Evolutionary conservation across 2,329 filamentous ascomycete genomes (phyloP), one percentile per base, ranked within the genome.

Genomic region (Sporothrix brasiliensis): DNA sequence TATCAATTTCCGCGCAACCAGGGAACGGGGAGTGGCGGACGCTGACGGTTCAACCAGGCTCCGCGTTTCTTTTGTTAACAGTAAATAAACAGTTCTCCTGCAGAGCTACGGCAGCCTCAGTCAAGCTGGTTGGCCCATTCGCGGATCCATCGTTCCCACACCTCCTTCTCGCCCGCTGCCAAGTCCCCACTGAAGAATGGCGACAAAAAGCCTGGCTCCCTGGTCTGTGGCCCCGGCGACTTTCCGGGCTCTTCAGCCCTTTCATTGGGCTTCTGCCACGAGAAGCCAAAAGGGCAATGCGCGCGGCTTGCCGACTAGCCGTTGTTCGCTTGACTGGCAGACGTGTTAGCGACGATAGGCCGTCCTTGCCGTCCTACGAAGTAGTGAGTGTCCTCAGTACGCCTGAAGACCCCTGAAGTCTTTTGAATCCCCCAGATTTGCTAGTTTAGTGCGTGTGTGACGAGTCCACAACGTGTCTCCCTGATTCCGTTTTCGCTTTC

Each of bases 71-170:
- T 21, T 34, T 52, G 50, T 24, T 4, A 16, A 52, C 19, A 10
- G n/a, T 52, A 6, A 34, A 34, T 30, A 30, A 30, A 30, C 27
- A 30, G 27, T 30, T 30, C 27, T 2, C 27, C 3, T 30, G 27
- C 27, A 4, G 27, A 30, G 27, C 27, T 30, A 5, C 27, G 27
- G 27, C 27, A 30, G 27, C 27, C 2, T 30, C 27, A 30, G 27
- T 30, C 0, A 30, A 30, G 53, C 6, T 16, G 53, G 24, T 30
- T 34, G 6, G 24, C 24, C 30, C 34, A 19, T 13, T 34, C 4
- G 53, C 53, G 27, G 53, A 58, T 58, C 53, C 53, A 58, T 61
- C n/a, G 58, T 61, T 61, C 58, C 56, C 58, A 44, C 39, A 34
- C 7, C 7, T 34, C 6, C 7, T 9, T 34, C 34, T n/a, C 21